Conservation (phyloP, 2,329 filamentous ascomycete species). For the Epichloe bromicola region DNA sequence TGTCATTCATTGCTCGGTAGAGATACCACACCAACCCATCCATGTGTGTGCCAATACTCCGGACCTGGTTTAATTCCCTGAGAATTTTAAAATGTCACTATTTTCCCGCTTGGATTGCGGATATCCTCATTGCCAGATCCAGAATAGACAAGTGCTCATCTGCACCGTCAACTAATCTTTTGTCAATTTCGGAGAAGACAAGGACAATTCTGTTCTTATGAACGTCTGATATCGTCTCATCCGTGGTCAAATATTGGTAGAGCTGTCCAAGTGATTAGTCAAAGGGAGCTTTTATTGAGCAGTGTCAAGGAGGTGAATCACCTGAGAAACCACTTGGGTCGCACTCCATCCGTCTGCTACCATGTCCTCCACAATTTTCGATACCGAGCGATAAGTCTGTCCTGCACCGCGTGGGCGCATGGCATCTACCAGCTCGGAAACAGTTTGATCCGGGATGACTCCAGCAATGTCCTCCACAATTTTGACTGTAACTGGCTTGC, state of each 20-base stretch:
- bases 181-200: constrained; percentile 88
- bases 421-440: constrained; percentile 57
- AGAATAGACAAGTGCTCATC: constrained; percentile 90
- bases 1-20: background rate
- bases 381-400: constrained; percentile 58
- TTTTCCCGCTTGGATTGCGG: constrained; percentile 49
- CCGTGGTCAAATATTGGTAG: constrained; percentile 70
- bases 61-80: background rate
- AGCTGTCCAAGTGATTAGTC: constrained; percentile 34
- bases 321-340: constrained; percentile 71
- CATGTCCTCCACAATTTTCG: constrained; percentile 74
- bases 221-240: constrained; percentile 69
- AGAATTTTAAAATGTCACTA: constrained; percentile 6
- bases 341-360: constrained; percentile 97
- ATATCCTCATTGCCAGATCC: constrained; percentile 72
- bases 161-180: constrained; percentile 83
- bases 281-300: background rate
- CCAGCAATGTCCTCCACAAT: constrained; percentile 92
- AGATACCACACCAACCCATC: background rate
- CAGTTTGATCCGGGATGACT: constrained; percentile 67
- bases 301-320: constrained; percentile 22
- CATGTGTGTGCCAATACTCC: constrained; percentile 1
- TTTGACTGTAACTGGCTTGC: constrained; percentile 55
- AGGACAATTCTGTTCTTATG: constrained; percentile 86
- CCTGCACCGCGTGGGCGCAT: constrained; percentile 59